Evolutionary conservation across 2,329 filamentous ascomycete species (phyloP).

Genomic region (Rhexocercosporidium sp.): DNA sequence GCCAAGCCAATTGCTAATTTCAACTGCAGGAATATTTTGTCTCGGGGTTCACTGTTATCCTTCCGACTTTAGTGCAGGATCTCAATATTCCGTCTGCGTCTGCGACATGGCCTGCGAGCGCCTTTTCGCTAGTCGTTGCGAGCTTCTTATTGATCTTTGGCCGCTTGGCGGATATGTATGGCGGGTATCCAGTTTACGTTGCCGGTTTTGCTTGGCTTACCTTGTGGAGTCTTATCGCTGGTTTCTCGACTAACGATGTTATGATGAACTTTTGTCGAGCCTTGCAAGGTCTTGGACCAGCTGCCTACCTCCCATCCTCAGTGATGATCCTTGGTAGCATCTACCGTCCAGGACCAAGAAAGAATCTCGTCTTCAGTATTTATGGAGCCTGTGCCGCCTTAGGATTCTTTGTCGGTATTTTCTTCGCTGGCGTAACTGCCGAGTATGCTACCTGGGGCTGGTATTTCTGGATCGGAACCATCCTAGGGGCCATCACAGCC

Average conservation of each 20-base stretch:
- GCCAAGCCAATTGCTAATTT: background rate
- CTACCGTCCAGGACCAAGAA: slow-evolving; percentile 71
- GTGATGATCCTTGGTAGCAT: slow-evolving; percentile 69
- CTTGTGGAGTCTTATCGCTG: slow-evolving; percentile 71
- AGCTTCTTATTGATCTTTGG: slow-evolving; percentile 68
- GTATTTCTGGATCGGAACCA: slow-evolving; percentile 71
- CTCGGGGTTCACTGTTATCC: slow-evolving; percentile 75
- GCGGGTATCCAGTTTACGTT: slow-evolving; percentile 65
- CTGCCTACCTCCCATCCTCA: slow-evolving; percentile 72
- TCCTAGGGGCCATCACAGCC: slow-evolving; percentile 54
- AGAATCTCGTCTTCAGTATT: slow-evolving; percentile 66
- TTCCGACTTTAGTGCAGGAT: slow-evolving; percentile 66
- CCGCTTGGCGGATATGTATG: slow-evolving; percentile 65
- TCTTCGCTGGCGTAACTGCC: slow-evolving; percentile 65
- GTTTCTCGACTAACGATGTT: slow-evolving; percentile 69
- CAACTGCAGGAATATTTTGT: slow-evolving; percentile 66
- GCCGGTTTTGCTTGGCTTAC: slow-evolving; percentile 67
- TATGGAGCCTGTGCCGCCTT: slow-evolving; percentile 60
- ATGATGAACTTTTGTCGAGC: slow-evolving; percentile 79
- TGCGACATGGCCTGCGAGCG: slow-evolving; percentile 67
- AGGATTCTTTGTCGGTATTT: slow-evolving; percentile 66
- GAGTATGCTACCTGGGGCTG: slow-evolving; percentile 66
- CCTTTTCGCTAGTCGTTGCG: slow-evolving; percentile 61
- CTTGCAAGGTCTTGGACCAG: slow-evolving; percentile 74
- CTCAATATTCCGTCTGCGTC: slow-evolving; percentile 67